A percentile compares a stretch with the other conserved stretches of the same genome.
Conservation (phyloP, 1,284 basidiomycete species). For the Moesziomyces antarcticus region DNA sequence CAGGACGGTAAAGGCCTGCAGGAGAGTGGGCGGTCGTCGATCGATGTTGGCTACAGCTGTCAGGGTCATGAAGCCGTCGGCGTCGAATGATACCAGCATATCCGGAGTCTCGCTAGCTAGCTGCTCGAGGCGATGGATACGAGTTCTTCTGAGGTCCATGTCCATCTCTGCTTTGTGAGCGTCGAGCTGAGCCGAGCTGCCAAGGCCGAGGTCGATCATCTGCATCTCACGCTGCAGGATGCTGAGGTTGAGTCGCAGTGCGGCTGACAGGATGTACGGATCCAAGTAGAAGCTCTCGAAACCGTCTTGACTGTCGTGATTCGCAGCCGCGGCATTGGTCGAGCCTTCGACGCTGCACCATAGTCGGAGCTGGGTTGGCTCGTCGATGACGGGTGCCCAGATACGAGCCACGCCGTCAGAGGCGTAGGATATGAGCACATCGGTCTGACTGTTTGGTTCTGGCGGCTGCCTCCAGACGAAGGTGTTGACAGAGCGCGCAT, state of each 20-base stretch:
- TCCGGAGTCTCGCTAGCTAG: slow-evolving; percentile 53
- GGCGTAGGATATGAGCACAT: slow-evolving; percentile 45
- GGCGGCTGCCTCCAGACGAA: slow-evolving; percentile 38
- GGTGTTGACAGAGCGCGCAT: slow-evolving; percentile 28
- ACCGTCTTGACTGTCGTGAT: background rate
- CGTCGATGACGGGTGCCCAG: slow-evolving; percentile 58
- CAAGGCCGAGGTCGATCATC: slow-evolving; percentile 47
- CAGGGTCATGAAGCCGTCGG: slow-evolving; percentile 36
- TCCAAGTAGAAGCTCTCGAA: slow-evolving; percentile 39
- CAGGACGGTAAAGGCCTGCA: slow-evolving; percentile 50
- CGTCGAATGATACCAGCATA: slow-evolving; percentile 42
- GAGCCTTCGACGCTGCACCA: slow-evolving; percentile 40
- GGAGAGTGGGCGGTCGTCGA: slow-evolving; percentile 51
- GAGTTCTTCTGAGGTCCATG: slow-evolving; percentile 43
- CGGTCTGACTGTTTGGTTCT: slow-evolving; percentile 40
- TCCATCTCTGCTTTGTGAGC: slow-evolving; percentile 28
- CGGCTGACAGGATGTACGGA: slow-evolving; percentile 22
- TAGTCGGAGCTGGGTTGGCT: slow-evolving; percentile 50
- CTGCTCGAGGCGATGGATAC: slow-evolving; percentile 49
- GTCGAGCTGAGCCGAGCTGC: slow-evolving; percentile 12
- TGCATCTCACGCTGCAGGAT: slow-evolving; percentile 51
- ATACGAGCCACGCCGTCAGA: slow-evolving; percentile 49
- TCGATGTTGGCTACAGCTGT: slow-evolving; percentile 56
- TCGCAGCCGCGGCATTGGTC: background rate
- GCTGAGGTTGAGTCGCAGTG: slow-evolving; percentile 40